These are phyloP conservation scores for Limonomyces culmigenus DNA, from an alignment of 1,284 basidiomycete genomes.

Conservation along the genomic window DNA sequence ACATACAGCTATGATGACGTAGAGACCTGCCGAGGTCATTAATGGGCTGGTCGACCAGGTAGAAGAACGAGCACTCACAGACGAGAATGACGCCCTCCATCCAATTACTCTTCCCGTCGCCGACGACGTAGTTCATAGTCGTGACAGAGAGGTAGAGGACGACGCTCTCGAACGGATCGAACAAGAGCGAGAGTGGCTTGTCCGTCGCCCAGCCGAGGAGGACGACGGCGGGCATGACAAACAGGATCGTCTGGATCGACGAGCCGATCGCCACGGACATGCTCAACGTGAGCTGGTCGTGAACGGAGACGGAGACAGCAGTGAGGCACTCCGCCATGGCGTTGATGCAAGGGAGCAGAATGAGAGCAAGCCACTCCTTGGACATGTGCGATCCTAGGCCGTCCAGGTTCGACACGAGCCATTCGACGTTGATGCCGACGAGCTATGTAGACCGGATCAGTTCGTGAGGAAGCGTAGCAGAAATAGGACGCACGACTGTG, in stretches of 20 bases:
- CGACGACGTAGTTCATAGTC: conserved; percentile 68
- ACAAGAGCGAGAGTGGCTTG: conserved; percentile 57
- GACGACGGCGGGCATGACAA: conserved; percentile 66
- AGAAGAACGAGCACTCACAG: conserved; percentile 22
- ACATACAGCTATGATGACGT: conserved; percentile 39
- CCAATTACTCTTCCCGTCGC: conserved; percentile 79
- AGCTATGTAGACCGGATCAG: conserved; percentile 21
- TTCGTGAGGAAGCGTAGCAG: not conserved
- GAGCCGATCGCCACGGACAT: conserved; percentile 81
- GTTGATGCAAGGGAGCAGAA: conserved; percentile 54
- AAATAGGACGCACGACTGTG: conserved; percentile 38
- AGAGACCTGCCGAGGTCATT: conserved; percentile 24
- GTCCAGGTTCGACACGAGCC: conserved; percentile 66
- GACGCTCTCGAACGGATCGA: conserved; percentile 54
- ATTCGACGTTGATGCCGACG: conserved; percentile 76
- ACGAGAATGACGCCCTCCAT: conserved; percentile 64
- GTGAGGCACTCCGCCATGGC: conserved; percentile 56
- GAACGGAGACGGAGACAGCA: conserved; percentile 76
- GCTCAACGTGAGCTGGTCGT: conserved; percentile 60
- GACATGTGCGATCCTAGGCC: conserved; percentile 36
- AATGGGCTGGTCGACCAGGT: not conserved
- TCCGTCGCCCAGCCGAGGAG: conserved; percentile 48
- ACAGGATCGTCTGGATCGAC: conserved; percentile 81
- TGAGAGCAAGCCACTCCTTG: conserved; percentile 73
- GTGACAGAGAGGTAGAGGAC: conserved; percentile 26